Conservation (phyloP, 2,329 filamentous ascomycete species). For the Hymenoscyphus repandus region DNA sequence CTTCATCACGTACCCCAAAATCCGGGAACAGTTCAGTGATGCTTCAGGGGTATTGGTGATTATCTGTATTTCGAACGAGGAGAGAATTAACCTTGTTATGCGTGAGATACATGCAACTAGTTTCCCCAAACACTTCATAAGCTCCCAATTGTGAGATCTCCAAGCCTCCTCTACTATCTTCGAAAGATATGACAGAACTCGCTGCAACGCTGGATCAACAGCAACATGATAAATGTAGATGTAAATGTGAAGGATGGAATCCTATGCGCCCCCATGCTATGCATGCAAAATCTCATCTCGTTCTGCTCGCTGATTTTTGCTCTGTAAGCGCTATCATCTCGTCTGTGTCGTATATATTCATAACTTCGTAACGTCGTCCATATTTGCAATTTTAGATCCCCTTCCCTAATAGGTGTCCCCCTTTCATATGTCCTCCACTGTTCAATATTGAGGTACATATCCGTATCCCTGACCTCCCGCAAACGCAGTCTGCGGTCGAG, state of each 20-base stretch:
- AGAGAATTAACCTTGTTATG: no score
- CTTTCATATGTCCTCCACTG: no score
- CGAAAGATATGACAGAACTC: no score
- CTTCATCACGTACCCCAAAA: no score
- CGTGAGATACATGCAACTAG: no score
- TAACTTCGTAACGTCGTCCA: not conserved
- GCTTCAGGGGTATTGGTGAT: no score
- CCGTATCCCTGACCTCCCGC: slow-evolving; percentile 1
- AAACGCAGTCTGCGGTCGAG: slow-evolving; percentile 2
- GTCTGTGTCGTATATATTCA: not conserved
- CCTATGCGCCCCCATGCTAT: not conserved
- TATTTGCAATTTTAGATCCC: not conserved
- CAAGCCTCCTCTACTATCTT: no score
- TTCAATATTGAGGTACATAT: slow-evolving; percentile 11
- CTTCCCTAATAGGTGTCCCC: slow-evolving; percentile 38
- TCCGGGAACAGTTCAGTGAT: no score
- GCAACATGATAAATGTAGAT: not conserved
- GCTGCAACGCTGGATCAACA: no score
- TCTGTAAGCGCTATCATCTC: not conserved
- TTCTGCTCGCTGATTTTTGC: not conserved
- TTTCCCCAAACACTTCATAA: no score
- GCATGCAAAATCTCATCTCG: not conserved
- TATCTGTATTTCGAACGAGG: no score
- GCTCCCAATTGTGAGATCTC: no score
- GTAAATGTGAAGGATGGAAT: not conserved